Evolutionary conservation across 2,329 filamentous ascomycete species (phyloP), one percentile per base, ranked within the genome.

Genomic region (Aspergillus sp.): DNA sequence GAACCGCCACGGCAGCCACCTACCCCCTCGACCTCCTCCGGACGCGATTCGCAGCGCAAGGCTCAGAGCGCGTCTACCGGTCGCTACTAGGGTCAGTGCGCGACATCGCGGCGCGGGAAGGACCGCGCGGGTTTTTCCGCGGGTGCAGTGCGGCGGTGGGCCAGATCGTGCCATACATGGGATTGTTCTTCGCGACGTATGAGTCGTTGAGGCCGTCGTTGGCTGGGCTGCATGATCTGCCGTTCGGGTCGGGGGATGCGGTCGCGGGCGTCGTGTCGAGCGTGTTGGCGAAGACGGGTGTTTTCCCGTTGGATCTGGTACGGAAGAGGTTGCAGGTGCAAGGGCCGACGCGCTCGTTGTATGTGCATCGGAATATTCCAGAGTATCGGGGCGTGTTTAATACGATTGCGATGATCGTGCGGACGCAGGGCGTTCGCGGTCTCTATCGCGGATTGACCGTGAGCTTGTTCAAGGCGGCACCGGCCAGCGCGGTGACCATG

Each of bases 91-190:
- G 82, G 16, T 92, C 92, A 2, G 72, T 98, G 6, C 77, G 79
- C 49, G 87, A 91, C 22, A 99, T 99, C 66, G 79, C 82, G 16
- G 81, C 81, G 4, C 83, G 90, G 61, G 95, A 99, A 78, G 95
- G 95, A 0, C 67, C 79, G 0, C 75, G 75, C 4, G 95, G 95
- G 0, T 98, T 96, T 79, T 99, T 96, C 76, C 90, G 92, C 52
- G 95, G 95, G 3, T 80, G 96, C 36, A 85, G 85, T 1, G 93
- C 94, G 1, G 92, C 89, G 0, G 80, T 98, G 22, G 89, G 83
- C 26, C 93, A 97, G 79, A 95, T 98, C 52, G 86, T 96, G 10
- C 95, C 95, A 2, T 96, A 94, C 74, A 99, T 99, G 95, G 95
- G 95, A 14, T 82, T 96, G 2, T 98, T 99, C 80, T 99, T 99